Evolutionary conservation across 2,329 filamentous ascomycete species (phyloP).

Genomic region (Elsinoe perseae): DNA sequence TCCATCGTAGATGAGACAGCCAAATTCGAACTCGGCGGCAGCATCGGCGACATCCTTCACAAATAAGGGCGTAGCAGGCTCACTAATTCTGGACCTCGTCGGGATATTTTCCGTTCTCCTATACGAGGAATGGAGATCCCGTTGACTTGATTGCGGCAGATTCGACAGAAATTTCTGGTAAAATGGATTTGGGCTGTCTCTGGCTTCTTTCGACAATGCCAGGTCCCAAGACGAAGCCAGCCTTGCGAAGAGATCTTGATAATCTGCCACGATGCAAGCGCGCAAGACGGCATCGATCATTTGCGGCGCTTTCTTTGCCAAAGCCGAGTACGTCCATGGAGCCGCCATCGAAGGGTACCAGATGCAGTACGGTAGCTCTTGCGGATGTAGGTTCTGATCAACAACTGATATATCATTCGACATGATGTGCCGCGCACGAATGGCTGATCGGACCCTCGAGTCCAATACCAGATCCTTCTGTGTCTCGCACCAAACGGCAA

Average conservation of each 20-base stretch:
- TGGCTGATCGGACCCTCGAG: constrained; percentile 18
- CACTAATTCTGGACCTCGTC: background rate
- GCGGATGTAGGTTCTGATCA: background rate
- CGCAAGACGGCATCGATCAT: constrained; percentile 20
- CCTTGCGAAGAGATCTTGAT: constrained; percentile 18
- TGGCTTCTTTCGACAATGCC: background rate
- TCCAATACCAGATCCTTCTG: background rate
- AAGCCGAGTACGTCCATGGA: constrained; percentile 16
- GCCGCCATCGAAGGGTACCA: constrained; percentile 21
- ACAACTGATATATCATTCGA: constrained; percentile 26
- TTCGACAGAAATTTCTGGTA: background rate
- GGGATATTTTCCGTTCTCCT: background rate
- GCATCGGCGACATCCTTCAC: background rate
- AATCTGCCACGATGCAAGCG: constrained; percentile 19
- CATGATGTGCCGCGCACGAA: constrained; percentile 29
- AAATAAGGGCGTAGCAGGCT: background rate
- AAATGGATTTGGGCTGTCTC: background rate
- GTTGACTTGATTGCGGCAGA: no score
- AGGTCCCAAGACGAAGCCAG: background rate
- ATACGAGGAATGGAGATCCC: no score
- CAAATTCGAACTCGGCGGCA: background rate
- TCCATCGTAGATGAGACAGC: background rate
- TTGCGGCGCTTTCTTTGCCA: constrained; percentile 15
- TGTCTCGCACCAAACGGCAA: constrained; percentile 31
- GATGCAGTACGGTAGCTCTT: constrained; percentile 19